These are phyloP conservation scores for Naematelia aurantialba DNA, from an alignment of 768 basidiomycete genomes.

Conservation along the genomic window DNA sequence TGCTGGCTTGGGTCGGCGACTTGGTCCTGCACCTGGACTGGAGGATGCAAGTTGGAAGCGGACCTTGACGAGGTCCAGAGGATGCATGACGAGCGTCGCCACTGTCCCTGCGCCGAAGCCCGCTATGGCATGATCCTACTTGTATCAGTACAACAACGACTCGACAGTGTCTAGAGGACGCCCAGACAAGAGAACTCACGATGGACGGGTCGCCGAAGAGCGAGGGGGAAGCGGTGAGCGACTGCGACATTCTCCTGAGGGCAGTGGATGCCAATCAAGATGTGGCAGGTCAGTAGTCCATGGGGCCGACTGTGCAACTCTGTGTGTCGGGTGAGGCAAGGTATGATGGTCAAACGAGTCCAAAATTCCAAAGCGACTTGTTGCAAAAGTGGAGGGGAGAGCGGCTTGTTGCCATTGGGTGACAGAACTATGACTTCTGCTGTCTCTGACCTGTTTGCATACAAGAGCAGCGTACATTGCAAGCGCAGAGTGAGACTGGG, in stretches of 20 bases:
- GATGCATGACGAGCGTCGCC: conserved; percentile 93
- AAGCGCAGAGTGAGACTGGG: no score
- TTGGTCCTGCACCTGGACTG: conserved; percentile 10
- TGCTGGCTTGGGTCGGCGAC: conserved; percentile 17
- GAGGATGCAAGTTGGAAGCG: conserved; percentile 73
- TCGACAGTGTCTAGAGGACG: not conserved
- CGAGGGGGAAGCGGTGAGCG: conserved; percentile 15
- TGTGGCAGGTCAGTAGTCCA: no score
- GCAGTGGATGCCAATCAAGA: no score
- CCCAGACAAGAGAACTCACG: conserved; percentile 15
- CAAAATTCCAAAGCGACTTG: no score
- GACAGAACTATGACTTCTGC: no score
- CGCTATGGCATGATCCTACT: conserved; percentile 83
- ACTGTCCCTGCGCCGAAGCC: conserved; percentile 89
- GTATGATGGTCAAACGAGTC: no score
- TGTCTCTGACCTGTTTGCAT: no score
- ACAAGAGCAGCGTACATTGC: no score
- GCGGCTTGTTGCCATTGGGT: no score
- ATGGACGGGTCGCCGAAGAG: conserved; percentile 44
- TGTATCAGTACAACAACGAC: conserved; percentile 1
- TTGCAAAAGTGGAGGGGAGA: no score
- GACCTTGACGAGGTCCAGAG: conserved; percentile 90
- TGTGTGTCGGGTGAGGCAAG: no score
- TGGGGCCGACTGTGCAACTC: no score
- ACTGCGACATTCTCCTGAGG: conserved; percentile 16